Conservation (phyloP, 805 yeast genomes). For the Cyberlindnera xishuangbannaensis region DNA sequence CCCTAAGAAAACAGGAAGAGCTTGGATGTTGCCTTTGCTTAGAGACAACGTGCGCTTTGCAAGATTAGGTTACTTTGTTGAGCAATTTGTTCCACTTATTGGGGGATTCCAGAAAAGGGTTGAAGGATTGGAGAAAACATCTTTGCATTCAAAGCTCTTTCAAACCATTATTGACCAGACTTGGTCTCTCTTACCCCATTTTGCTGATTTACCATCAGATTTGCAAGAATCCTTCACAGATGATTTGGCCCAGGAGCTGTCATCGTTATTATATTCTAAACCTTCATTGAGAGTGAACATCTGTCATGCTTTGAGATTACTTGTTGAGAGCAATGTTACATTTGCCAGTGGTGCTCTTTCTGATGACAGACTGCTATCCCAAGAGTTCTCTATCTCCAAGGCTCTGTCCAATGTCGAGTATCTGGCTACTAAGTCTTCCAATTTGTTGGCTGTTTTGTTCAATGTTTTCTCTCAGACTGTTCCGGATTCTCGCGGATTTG, state of each 20-base stretch:
- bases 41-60: constrained; percentile 82
- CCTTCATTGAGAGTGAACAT: constrained; percentile 74
- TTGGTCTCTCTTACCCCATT: constrained; percentile 87
- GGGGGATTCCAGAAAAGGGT: constrained; percentile 48
- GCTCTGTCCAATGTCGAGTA: constrained; percentile 56
- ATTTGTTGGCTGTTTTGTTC: constrained; percentile 79
- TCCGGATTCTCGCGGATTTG: constrained; percentile 76
- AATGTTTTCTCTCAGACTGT: constrained; percentile 89
- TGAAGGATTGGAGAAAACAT: constrained; percentile 39
- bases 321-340: constrained; percentile 71
- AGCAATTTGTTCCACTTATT: constrained; percentile 60
- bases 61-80: constrained; percentile 54
- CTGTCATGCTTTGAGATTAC: constrained; percentile 71
- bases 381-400: constrained; percentile 51
- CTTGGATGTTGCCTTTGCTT: constrained; percentile 88
- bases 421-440: constrained; percentile 60
- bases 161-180: constrained; percentile 85
- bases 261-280: constrained; percentile 68
- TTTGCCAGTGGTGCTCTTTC: constrained; percentile 55
- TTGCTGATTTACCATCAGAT: constrained; percentile 83
- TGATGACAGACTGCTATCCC: constrained; percentile 52
- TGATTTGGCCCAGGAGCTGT: constrained; percentile 68
- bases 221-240: constrained; percentile 58
- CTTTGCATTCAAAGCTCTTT: constrained; percentile 71
- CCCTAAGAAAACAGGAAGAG: constrained; percentile 67